phyloP scores from a whole-genome alignment of 2,329 filamentous ascomycete species.

The Penicillium sp. region DNA sequence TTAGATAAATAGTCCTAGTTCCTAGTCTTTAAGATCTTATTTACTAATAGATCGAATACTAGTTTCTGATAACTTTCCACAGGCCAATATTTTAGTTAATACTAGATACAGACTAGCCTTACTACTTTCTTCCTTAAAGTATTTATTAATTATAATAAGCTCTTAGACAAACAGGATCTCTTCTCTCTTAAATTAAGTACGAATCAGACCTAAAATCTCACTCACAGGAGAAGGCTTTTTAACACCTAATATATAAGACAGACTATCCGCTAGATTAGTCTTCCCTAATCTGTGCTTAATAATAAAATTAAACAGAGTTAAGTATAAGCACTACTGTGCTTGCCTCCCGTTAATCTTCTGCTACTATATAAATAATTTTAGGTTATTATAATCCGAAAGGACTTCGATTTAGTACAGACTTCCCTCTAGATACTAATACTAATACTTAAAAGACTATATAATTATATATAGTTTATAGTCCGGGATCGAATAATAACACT shows the following conservation, averaged over 20 bases:
- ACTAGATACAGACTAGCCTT: no score
- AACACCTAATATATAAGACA: neutral
- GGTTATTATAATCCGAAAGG: slow-evolving; percentile 1
- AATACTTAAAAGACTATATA: neutral
- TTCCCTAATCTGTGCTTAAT: neutral
- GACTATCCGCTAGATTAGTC: slow-evolving; percentile 1
- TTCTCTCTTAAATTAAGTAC: no score
- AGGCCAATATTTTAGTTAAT: no score
- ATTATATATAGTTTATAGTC: neutral
- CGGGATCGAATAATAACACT: neutral
- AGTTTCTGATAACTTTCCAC: no score
- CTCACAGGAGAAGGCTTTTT: neutral
- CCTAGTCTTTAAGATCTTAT: no score
- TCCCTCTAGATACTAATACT: neutral
- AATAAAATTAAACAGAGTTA: slow-evolving; percentile 6
- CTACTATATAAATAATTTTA: neutral
- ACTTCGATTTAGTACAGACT: neutral
- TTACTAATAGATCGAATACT: no score
- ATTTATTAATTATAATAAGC: no score
- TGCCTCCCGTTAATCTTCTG: neutral
- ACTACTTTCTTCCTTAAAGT: no score
- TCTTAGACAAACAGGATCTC: no score
- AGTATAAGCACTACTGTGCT: neutral
- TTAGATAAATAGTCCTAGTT: no score
- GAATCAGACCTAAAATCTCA: neutral